A percentile compares a stretch with the other conserved stretches of the same genome.
phyloP scores from a whole-genome alignment of 148 eudicot species.

The Camellia japonica region DNA sequence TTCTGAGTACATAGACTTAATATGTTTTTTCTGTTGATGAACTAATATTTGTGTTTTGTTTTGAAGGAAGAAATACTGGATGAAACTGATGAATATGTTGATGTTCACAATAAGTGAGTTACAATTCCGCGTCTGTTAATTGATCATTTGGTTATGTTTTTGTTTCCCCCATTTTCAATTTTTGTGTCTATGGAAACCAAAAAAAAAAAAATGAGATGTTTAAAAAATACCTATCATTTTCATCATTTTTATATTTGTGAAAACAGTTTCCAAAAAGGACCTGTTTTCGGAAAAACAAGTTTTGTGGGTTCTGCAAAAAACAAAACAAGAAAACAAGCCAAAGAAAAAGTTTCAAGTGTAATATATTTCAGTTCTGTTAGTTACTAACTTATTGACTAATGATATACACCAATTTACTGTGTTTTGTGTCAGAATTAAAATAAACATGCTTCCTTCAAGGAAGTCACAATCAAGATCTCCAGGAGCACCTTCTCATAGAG shows the following conservation, averaged over 20 bases:
- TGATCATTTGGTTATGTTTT: no score
- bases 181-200: no score
- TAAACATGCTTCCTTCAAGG: slow-evolving; percentile 51
- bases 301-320: no score
- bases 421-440: slow-evolving; percentile 44
- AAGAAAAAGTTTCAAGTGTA: background rate
- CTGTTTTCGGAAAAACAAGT: no score
- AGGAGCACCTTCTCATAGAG: slow-evolving; percentile 29
- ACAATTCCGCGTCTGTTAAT: background rate
- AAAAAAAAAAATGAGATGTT: no score
- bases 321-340: no score
- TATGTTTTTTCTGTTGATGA: background rate
- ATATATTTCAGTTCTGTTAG: background rate
- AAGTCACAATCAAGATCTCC: slow-evolving; percentile 51
- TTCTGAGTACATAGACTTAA: no score
- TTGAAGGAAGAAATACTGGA: slow-evolving; percentile 68
- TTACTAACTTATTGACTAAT: background rate
- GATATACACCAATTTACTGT: background rate
- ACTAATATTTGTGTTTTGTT: background rate
- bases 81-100: slow-evolving; percentile 76
- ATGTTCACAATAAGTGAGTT: slow-evolving; percentile 71
- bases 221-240: no score
- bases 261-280: no score
- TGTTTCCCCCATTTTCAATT: no score
- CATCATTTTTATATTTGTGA: no score